Evolutionary conservation across 176 grass and related monocot species (phyloP).

Genomic region (Tillandsia leiboldiana): DNA sequence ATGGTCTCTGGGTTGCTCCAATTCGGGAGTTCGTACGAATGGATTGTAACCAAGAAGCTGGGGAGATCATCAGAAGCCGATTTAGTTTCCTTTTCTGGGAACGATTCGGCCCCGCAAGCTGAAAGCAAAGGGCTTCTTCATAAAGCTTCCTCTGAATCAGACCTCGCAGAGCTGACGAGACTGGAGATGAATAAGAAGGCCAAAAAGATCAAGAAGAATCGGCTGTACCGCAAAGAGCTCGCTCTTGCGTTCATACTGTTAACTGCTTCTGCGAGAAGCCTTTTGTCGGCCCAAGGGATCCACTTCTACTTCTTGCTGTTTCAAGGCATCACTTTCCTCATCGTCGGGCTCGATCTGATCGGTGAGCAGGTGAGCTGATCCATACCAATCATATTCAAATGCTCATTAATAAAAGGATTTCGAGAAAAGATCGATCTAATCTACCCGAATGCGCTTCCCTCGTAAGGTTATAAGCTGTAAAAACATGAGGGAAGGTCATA

Average conservation of each 20-base stretch:
- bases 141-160: conserved; percentile 18
- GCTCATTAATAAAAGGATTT: background rate
- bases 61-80: conserved; percentile 25
- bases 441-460: background rate
- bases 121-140: conserved; percentile 9
- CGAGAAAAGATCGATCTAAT: background rate
- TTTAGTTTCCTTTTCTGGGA: conserved; percentile 15
- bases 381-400: background rate
- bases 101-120: background rate
- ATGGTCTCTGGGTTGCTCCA: conserved; percentile 24
- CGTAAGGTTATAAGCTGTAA: too few relatives aligned
- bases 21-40: conserved; percentile 27
- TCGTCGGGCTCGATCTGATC: conserved; percentile 35
- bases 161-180: conserved; percentile 11
- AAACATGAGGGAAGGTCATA: too few relatives aligned
- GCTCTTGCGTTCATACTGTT: conserved; percentile 25
- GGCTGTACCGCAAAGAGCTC: conserved; percentile 21
- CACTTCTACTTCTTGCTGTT: conserved; percentile 37
- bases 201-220: conserved; percentile 16
- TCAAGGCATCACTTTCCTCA: conserved; percentile 31
- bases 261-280: conserved; percentile 26
- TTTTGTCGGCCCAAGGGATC: conserved; percentile 33
- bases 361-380: conserved; percentile 24
- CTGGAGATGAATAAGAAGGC: conserved; percentile 16
- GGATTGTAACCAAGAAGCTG: conserved; percentile 27